Evolutionary conservation across 23 red algal genomes (phyloP).

Genomic region (Gracilaria gracilis): DNA sequence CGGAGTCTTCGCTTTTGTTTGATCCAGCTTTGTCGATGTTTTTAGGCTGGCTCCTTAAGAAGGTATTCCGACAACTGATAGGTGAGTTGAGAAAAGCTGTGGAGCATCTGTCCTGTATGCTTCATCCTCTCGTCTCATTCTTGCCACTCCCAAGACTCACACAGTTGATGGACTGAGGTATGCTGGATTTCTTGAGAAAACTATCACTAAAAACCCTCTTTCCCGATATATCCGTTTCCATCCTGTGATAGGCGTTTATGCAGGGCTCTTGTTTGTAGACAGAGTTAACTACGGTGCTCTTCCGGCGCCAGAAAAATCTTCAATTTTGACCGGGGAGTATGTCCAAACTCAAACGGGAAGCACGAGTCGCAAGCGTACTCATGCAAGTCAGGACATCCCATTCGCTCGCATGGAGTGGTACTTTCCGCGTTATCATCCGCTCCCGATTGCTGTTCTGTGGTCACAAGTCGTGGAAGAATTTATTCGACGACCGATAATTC

Average conservation of each 20-base stretch:
- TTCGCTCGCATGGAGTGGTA: slow-evolving; percentile 75
- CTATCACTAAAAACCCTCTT: slow-evolving; percentile 65
- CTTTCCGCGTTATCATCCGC: slow-evolving; percentile 69
- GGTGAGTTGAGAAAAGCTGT: slow-evolving; percentile 53
- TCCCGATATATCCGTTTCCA: slow-evolving; percentile 79
- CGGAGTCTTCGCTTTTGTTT: slow-evolving; percentile 73
- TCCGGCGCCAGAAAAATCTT: slow-evolving; percentile 68
- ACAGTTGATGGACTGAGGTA: slow-evolving; percentile 81
- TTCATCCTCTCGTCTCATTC: slow-evolving; percentile 72
- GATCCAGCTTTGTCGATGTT: slow-evolving; percentile 77
- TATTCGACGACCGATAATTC: slow-evolving; percentile 66
- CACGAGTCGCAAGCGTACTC: neutral
- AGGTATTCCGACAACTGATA: slow-evolving; percentile 83
- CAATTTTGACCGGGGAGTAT: slow-evolving; percentile 73
- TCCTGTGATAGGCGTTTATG: slow-evolving; percentile 77
- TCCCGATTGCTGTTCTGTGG: slow-evolving; percentile 67
- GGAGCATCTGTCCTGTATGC: slow-evolving; percentile 75
- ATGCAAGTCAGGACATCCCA: slow-evolving; percentile 59
- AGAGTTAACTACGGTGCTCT: slow-evolving; percentile 83
- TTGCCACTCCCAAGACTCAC: slow-evolving; percentile 73
- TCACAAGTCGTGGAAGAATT: slow-evolving; percentile 76
- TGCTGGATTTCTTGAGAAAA: slow-evolving; percentile 78
- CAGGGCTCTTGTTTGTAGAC: slow-evolving; percentile 76
- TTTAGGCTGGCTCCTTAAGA: slow-evolving; percentile 74
- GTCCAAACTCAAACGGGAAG: slow-evolving; percentile 6